phyloP scores from a whole-genome alignment of 148 eudicot species.

The Selenicereus undatus region DNA sequence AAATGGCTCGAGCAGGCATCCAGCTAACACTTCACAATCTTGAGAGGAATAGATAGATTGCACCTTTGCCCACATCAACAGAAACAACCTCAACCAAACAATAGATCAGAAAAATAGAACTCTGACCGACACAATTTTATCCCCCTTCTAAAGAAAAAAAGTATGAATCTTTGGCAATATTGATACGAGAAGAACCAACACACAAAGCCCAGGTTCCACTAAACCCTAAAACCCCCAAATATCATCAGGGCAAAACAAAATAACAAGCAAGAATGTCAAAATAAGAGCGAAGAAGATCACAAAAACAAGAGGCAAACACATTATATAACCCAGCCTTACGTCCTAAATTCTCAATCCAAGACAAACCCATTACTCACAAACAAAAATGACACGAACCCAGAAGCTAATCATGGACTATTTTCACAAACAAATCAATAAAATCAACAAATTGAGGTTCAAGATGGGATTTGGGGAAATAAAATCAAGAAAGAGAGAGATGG shows the following conservation, averaged over 20 bases:
- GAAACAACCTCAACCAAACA: conserved; percentile 4
- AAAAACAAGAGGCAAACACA: not conserved
- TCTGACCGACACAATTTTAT: not conserved
- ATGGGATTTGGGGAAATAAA: not conserved
- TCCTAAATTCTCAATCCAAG: conserved; percentile 1
- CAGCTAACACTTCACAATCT: not conserved
- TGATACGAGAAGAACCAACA: not conserved
- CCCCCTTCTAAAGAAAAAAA: not conserved
- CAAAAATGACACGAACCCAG: not conserved
- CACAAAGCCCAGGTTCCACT: not conserved
- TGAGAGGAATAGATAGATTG: not conserved
- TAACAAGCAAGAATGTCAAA: not conserved
- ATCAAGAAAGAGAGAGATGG: not conserved
- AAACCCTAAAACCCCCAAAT: conserved; percentile 24
- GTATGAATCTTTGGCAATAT: not conserved
- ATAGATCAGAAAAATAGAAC: not conserved
- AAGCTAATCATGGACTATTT: not conserved
- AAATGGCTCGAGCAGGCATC: not conserved
- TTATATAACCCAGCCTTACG: not conserved
- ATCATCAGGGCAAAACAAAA: not conserved
- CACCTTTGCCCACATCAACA: not conserved
- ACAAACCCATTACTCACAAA: not conserved
- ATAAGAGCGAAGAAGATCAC: not conserved
- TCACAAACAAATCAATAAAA: not conserved
- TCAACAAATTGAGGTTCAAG: not conserved